These are phyloP conservation scores for Candolleomyces efflorescens DNA, from an alignment of 768 basidiomycete species.

Conservation along the genomic window DNA sequence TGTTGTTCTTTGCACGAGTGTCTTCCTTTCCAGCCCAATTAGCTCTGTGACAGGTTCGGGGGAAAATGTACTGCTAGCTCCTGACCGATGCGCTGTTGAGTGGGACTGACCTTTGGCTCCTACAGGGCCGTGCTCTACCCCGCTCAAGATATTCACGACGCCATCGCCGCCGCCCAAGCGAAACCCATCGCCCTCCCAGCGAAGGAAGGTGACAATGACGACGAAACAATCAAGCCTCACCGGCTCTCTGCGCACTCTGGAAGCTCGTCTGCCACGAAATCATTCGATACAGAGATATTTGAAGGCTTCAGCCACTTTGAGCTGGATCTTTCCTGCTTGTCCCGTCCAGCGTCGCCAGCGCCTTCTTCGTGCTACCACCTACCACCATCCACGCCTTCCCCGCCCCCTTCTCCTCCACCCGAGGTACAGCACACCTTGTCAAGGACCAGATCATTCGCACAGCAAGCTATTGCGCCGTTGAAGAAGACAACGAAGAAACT, in stretches of 20 bases:
- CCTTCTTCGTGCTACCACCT: slow-evolving; percentile 24
- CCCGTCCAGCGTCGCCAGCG: slow-evolving; percentile 36
- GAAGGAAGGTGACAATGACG: slow-evolving; percentile 21
- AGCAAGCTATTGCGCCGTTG: slow-evolving; percentile 19
- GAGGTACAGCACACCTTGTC: slow-evolving; percentile 27
- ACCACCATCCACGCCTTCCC: slow-evolving; percentile 27
- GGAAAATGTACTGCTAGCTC: neutral
- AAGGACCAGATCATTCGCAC: slow-evolving; percentile 32
- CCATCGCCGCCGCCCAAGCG: slow-evolving; percentile 20
- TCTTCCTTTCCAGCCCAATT: neutral
- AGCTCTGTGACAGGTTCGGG: neutral
- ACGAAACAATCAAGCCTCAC: slow-evolving; percentile 19
- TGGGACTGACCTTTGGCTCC: slow-evolving; percentile 1
- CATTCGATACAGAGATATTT: slow-evolving; percentile 26
- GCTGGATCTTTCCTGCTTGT: slow-evolving; percentile 43
- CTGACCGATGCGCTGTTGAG: neutral
- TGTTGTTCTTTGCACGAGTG: neutral
- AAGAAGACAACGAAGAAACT: slow-evolving; percentile 18
- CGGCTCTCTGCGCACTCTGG: slow-evolving; percentile 6
- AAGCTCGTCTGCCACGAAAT: slow-evolving; percentile 9
- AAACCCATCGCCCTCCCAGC: slow-evolving; percentile 13
- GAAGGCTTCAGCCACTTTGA: slow-evolving; percentile 43
- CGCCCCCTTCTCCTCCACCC: slow-evolving; percentile 26
- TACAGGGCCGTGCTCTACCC: slow-evolving; percentile 20
- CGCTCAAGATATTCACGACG: slow-evolving; percentile 21